Evolutionary conservation across 257 asterid species (phyloP), one percentile per base, ranked within the genome.

Genomic region (Schizonepeta tenuifolia): DNA sequence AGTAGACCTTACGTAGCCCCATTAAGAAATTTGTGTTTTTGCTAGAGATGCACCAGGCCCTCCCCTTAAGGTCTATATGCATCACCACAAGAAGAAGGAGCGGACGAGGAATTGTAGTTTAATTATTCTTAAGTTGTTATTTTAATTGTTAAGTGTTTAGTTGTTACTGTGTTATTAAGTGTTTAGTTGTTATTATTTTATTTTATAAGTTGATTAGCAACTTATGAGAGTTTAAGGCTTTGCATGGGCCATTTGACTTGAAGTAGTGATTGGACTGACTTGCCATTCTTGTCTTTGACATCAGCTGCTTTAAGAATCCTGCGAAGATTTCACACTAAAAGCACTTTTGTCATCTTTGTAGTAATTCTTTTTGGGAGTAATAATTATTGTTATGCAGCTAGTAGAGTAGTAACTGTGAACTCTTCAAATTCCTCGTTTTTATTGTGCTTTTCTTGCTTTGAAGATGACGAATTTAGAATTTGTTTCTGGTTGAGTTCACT

Each of bases 401-500:
- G 38, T 77, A n/a, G 18, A 31, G 4, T 59, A 22, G 65, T 49
- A 12, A 47, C 13, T 57, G 14, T 38, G 31, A 57, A 66, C 44
- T 18, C 14, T 50, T 12, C 15, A 22, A 44, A 6, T 24, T 49
- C 79, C n/a, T 20, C 18, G n/a, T 33, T 68, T 47, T 57, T 14
- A 9, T 24, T 41, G 20, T 61, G 31, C 13, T 26, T 50, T 65
- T 20, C 11, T 12, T 59, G 47, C 44, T 50, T 72, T 9, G 56
- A 14, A 38, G 43, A 21, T 38, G 47, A 18, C 40, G 21, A 13
- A 15, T 31, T 76, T 3, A 13, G 26, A 57, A 44, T 55, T 4
- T 22, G 60, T 38, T 68, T 62, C 63, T n/a, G 53, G 24, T 44
- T 17, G 49, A 36, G 67, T 80, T 64, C 7, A 55, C 17, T 15